Evolutionary conservation across 768 basidiomycete genomes (phyloP).

Genomic region (Suillus alpinus): DNA sequence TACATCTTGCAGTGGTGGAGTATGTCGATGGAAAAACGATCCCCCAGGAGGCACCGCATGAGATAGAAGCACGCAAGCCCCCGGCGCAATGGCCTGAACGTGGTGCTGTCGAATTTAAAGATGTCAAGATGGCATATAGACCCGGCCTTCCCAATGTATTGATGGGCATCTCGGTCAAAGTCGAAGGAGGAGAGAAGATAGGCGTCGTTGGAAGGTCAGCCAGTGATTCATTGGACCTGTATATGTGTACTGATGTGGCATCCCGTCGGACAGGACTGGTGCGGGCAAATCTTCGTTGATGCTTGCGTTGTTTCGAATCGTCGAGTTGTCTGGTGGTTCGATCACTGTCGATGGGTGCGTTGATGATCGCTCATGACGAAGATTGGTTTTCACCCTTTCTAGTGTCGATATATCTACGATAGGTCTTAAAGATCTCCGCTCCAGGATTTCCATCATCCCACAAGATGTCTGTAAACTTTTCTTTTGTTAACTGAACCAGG

Average conservation of each 20-base stretch:
- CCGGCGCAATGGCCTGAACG: constrained; percentile 57
- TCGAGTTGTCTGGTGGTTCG: constrained; percentile 58
- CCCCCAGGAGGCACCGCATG: constrained; percentile 63
- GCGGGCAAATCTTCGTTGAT: constrained; percentile 64
- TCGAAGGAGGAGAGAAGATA: constrained; percentile 69
- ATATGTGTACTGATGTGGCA: background rate
- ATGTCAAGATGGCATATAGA: constrained; percentile 62
- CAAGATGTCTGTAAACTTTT: constrained; percentile 49
- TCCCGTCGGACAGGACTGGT: constrained; percentile 34
- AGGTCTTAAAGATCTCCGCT: constrained; percentile 61
- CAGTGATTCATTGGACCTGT: background rate
- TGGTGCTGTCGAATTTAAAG: constrained; percentile 60
- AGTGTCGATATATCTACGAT: constrained; percentile 65
- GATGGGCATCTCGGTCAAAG: constrained; percentile 56
- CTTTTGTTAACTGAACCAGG: background rate
- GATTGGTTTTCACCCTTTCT: constrained; percentile 11
- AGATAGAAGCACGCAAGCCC: constrained; percentile 54
- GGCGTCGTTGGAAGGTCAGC: constrained; percentile 63
- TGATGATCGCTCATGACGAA: background rate
- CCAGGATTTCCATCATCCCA: constrained; percentile 61
- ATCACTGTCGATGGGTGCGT: constrained; percentile 63
- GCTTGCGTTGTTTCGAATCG: constrained; percentile 63
- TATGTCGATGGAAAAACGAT: constrained; percentile 50
- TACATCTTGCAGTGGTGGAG: constrained; percentile 40
- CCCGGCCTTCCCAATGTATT: constrained; percentile 69